Conservation (phyloP, 2,329 filamentous ascomycete species). For the Triangularia setosa region DNA sequence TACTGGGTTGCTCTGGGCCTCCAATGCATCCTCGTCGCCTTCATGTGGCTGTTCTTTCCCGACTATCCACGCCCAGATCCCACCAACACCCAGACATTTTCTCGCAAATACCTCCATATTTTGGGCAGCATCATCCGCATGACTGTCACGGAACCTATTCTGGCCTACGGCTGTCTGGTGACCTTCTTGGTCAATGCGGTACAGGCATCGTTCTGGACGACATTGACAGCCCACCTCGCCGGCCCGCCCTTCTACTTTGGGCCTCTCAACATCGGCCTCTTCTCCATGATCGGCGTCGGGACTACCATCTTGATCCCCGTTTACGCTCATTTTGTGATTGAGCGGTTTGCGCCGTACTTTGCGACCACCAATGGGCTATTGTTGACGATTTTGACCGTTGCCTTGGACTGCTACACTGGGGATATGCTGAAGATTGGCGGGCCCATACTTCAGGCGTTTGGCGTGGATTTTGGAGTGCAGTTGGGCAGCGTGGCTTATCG, state of each 20-base stretch:
- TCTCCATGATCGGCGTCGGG: conserved; percentile 65
- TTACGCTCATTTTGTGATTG: conserved; percentile 12
- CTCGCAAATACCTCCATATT: conserved; percentile 52
- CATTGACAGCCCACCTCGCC: conserved; percentile 70
- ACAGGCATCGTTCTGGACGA: conserved; percentile 51
- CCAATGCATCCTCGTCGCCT: conserved; percentile 60
- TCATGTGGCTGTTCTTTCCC: conserved; percentile 69
- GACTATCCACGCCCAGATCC: conserved; percentile 72
- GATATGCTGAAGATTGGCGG: neutral
- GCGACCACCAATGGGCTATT: neutral
- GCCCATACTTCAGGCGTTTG: neutral
- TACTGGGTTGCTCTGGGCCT: conserved; percentile 71
- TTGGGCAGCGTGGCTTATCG: conserved; percentile 1
- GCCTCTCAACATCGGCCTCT: conserved; percentile 66
- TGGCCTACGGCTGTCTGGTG: conserved; percentile 65
- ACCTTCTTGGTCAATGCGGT: conserved; percentile 51
- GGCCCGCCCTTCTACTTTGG: conserved; percentile 61
- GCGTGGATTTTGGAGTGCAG: neutral
- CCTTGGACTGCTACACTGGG: neutral
- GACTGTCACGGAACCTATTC: conserved; percentile 57
- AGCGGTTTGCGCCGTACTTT: conserved; percentile 5
- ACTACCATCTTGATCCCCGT: conserved; percentile 18
- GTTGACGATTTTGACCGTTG: neutral
- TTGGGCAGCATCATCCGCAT: conserved; percentile 61
- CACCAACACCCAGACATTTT: conserved; percentile 34